phyloP scores from a whole-genome alignment of 2,329 filamentous ascomycete species.

The Exophiala lecanii-corni region DNA sequence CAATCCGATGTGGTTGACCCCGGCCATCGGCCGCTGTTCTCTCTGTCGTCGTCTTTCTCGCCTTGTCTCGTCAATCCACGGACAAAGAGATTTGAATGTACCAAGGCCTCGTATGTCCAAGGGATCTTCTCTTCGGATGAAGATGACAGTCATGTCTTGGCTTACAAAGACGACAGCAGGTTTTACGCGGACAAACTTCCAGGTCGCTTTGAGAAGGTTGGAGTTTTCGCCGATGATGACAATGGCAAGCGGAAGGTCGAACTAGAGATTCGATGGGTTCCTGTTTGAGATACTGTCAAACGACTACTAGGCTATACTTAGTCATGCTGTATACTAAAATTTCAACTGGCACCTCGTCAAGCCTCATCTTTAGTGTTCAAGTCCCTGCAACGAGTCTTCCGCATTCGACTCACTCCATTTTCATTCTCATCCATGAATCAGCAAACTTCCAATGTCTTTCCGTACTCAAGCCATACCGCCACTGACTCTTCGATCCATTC shows the following conservation, averaged over 20 bases:
- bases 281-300: too few relatives aligned
- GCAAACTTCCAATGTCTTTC: neutral
- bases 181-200: constrained; percentile 24
- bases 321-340: too few relatives aligned
- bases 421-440: too few relatives aligned
- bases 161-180: constrained; percentile 12
- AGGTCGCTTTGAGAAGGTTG: constrained; percentile 19
- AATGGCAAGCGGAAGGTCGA: constrained; percentile 19
- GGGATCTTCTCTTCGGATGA: constrained; percentile 29
- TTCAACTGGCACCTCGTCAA: too few relatives aligned
- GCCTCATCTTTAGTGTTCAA: too few relatives aligned
- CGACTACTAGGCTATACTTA: too few relatives aligned
- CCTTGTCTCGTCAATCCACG: constrained; percentile 49
- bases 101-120: constrained; percentile 39
- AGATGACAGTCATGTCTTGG: constrained; percentile 6
- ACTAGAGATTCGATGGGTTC: constrained; percentile 24
- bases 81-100: constrained; percentile 52
- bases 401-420: too few relatives aligned
- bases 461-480: constrained; percentile 14
- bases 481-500: constrained; percentile 20
- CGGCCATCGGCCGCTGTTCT: constrained; percentile 43
- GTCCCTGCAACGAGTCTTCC: too few relatives aligned
- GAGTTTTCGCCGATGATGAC: constrained; percentile 20
- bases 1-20: constrained; percentile 33
- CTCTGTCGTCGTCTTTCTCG: constrained; percentile 55